Base-by-base conservation (phyloP, 1,284 basidiomycete genomes). In the Ceratobasidium sp. region DNA sequence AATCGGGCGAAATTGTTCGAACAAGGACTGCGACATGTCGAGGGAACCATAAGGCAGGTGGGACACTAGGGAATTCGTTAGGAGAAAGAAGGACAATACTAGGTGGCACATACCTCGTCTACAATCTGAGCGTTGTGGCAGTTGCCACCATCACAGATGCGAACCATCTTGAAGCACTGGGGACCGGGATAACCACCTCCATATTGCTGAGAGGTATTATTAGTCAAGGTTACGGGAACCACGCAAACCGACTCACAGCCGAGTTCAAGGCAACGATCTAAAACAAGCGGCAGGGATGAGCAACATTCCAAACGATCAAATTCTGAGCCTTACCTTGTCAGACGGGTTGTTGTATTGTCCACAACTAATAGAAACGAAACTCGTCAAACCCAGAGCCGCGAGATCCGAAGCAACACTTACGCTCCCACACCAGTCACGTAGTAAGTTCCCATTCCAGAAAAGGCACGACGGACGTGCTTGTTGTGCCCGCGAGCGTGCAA, bases 161-260 rank as follows among this genome's bases (percentile, higher is more conserved):
- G 79, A 69, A 84, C 78, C 20, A 72, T 74, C 74, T 81, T 77
- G 77, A 80, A 81, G 74, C 82, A 84, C 69, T 79, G 70, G 3
- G 77, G 77, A 47, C 77, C 77, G 54, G 78, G 78, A 67, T 77
- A 74, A 49, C 62, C 55, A 27, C 15, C 54, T 49, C 67, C 68
- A 45, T 45, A 71, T 56, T 52, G 67, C 56, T 62, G 34, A 27
- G 7, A 20, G 25, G 17, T 45, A 7, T 64, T 34, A 68, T 35
- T 70, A 42, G n/a, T 54, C 6, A 38, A 57, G 13, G 34, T 6
- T 43, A 29, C n/a, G 49, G 42, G 0, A 1, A 3, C 1, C 34
- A 65, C n/a, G 35, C 52, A 57, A 25, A 27, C 62, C 13, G 50
- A 57, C 69, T 31, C 52, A 72, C 67, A 22, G 50, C 43, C n/a